These are phyloP conservation scores for Oryza coarctata DNA, from an alignment of 176 grass and related monocot species.

Conservation along the genomic window DNA sequence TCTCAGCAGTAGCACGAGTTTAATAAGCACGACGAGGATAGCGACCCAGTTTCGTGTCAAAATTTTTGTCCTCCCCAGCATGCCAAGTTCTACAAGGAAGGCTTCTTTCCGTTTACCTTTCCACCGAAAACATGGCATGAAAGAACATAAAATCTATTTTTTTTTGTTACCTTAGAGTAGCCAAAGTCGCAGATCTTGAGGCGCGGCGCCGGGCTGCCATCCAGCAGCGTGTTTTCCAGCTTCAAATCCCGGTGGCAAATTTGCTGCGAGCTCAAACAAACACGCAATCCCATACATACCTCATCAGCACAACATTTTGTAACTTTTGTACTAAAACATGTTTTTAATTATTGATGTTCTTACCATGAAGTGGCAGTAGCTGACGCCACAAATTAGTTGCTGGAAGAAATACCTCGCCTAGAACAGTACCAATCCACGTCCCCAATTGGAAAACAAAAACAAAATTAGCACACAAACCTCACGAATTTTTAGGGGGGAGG, in stretches of 20 bases:
- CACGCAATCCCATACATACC: background rate
- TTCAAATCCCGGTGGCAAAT: constrained; percentile 99
- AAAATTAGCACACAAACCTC: background rate
- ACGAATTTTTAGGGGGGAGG: background rate
- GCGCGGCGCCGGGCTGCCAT: constrained; percentile 78
- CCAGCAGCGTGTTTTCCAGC: constrained; percentile 89
- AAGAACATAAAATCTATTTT: background rate
- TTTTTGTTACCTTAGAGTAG: constrained; percentile 74
- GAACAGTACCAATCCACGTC: background rate
- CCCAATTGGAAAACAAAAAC: background rate
- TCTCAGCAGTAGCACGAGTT: constrained; percentile 28
- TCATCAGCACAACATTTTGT: background rate
- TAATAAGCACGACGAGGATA: constrained; percentile 20
- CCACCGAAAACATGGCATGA: background rate
- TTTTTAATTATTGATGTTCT: constrained; percentile 16
- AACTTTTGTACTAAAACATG: background rate
- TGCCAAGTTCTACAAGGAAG: constrained; percentile 28
- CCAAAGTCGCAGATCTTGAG: constrained; percentile 98
- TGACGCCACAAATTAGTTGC: constrained; percentile 92
- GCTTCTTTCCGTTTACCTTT: background rate
- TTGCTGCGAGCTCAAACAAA: constrained; percentile 56
- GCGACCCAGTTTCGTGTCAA: constrained; percentile 44
- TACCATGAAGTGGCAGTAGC: constrained; percentile 98
- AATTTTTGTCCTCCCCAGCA: constrained; percentile 42
- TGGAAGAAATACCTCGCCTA: constrained; percentile 98